Conservation (phyloP, 768 basidiomycete species). For the Chlorophyllum brunneum region DNA sequence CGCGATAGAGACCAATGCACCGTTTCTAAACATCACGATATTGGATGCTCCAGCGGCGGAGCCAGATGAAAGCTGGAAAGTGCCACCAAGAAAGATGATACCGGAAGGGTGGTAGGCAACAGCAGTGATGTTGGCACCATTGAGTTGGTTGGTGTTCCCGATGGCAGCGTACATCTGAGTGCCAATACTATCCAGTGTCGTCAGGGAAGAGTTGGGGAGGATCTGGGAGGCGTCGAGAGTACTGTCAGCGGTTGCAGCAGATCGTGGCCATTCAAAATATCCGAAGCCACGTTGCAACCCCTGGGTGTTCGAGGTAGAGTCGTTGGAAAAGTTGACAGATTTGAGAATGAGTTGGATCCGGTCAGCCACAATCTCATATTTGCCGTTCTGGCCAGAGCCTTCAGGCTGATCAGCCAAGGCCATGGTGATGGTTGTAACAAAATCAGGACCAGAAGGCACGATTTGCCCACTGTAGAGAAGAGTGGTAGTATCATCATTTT, state of each 20-base stretch:
- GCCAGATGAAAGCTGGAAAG: conserved; percentile 61
- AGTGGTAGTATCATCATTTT: conserved; percentile 52
- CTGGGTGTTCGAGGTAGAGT: conserved; percentile 25
- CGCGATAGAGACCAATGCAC: conserved; percentile 48
- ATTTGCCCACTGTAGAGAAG: conserved; percentile 82
- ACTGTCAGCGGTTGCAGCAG: conserved; percentile 24
- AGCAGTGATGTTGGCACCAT: conserved; percentile 43
- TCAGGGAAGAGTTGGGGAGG: conserved; percentile 68
- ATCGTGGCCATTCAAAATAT: conserved; percentile 84
- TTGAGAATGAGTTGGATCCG: conserved; percentile 75
- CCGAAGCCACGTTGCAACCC: conserved; percentile 61
- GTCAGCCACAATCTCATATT: conserved; percentile 83
- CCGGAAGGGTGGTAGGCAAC: conserved; percentile 67
- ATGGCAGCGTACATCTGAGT: conserved; percentile 58
- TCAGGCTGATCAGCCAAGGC: conserved; percentile 60
- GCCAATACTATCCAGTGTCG: conserved; percentile 59
- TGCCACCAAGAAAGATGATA: conserved; percentile 69
- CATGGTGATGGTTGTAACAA: conserved; percentile 74
- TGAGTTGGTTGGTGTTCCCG: conserved; percentile 39
- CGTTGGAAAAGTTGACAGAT: conserved; percentile 44
- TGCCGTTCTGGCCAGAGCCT: conserved; percentile 60
- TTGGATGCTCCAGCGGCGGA: conserved; percentile 58
- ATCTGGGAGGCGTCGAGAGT: conserved; percentile 54
- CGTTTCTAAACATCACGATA: conserved; percentile 66
- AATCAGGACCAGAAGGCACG: conserved; percentile 66